Base-by-base conservation (phyloP, 108 stramenopile genomes). In the Nitzschia sp. region DNA sequence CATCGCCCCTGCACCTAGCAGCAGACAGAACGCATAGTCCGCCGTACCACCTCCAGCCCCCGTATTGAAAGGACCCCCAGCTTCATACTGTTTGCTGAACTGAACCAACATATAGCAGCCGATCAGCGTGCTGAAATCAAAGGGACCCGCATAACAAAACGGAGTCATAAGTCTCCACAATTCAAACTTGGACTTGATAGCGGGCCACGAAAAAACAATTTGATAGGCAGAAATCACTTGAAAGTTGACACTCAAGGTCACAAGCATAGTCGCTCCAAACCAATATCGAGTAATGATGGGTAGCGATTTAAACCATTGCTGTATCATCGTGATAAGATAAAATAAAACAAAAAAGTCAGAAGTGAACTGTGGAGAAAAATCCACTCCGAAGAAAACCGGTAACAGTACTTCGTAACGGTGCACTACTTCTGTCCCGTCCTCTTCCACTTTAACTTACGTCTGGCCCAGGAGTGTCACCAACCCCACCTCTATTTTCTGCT, bases 261-360 rank as follows among this genome's bases (percentile, higher is more conserved):
- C 30, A 15, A 84, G 21, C 26, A 87, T 29, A 35, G 90, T 80
- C 15, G 77, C 78, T 6, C 85, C 87, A 58, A 94, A 88, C 93
- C 93, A 94, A 64, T 77, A 83, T 60, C 72, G 78, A n/a, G 90
- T 94, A 32, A 94, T 69, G 15, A 94, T 63, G n/a, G 93, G 93
- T 34, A 94, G 65, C 3, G 84, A 77, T 45, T 90, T 69, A 72
- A 90, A 91, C 93, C 88, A 90, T 58, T 83, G 73, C 68, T 85
- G 35, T n/a, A n/a, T n/a, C n/a, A n/a, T n/a, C n/a, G n/a, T n/a
- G n/a, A n/a, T 28, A 28, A 19, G 48, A n/a, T 29, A 6, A 9
- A 23, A 35, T 41, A 35, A 34, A 11, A 53, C 25, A 54, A 53
- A n/a, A 46, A 44, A 6, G 19, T 27, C 29, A 31, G 1, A 23